A percentile compares a stretch with the other conserved stretches of the same genome.
phyloP scores from a whole-genome alignment of 176 grass and related monocot species.

The Elaeis guineensis region DNA sequence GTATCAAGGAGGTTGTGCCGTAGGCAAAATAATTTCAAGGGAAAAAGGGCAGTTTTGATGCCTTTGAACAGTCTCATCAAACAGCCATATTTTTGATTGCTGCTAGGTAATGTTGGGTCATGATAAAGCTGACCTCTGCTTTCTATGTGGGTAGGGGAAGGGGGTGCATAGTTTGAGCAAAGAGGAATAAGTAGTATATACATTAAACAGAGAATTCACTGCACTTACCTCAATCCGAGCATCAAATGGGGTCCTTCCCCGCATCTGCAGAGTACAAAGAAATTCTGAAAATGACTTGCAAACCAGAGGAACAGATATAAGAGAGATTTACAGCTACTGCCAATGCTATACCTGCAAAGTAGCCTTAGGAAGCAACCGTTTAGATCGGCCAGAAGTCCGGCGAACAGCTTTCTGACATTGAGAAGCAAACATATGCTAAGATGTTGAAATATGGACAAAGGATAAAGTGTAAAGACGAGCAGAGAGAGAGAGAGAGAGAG shows the following conservation, averaged over 20 bases:
- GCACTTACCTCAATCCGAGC: slow-evolving; percentile 18
- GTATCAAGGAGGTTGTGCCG: too few relatives aligned
- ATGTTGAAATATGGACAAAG: background rate
- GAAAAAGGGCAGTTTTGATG: too few relatives aligned
- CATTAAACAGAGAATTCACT: background rate
- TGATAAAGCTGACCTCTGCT: too few relatives aligned
- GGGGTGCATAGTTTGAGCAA: too few relatives aligned
- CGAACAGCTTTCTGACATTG: background rate
- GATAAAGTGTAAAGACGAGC: too few relatives aligned
- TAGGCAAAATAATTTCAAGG: too few relatives aligned
- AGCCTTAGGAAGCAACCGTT: background rate
- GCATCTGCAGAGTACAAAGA: slow-evolving; percentile 1
- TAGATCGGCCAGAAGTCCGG: background rate
- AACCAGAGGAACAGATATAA: slow-evolving; percentile 3
- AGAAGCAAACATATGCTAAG: background rate
- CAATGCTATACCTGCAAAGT: background rate
- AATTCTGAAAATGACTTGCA: background rate
- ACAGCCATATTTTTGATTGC: too few relatives aligned
- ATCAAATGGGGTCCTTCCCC: slow-evolving; percentile 9
- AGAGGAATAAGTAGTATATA: too few relatives aligned
- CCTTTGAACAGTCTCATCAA: too few relatives aligned
- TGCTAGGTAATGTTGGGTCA: too few relatives aligned
- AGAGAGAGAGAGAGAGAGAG: too few relatives aligned
- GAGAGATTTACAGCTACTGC: background rate
- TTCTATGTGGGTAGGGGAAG: too few relatives aligned